These are phyloP conservation scores for Boletus vermiculosoides DNA, from an alignment of 768 basidiomycete genomes.

Conservation along the genomic window DNA sequence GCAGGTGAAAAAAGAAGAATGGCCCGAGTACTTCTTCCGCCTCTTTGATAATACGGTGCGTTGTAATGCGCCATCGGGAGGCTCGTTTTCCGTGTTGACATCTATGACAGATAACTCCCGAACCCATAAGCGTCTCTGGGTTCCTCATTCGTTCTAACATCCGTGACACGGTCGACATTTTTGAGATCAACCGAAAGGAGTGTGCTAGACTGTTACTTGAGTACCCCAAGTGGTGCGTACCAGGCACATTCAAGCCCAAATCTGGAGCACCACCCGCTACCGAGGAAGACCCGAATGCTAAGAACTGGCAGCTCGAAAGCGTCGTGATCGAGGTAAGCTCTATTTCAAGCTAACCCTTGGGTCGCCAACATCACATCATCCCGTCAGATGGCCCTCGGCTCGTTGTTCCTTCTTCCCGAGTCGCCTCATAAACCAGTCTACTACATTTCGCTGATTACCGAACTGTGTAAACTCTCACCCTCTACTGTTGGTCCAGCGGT, in stretches of 20 bases:
- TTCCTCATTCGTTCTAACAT: slow-evolving; percentile 76
- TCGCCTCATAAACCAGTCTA: slow-evolving; percentile 78
- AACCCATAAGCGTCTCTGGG: slow-evolving; percentile 69
- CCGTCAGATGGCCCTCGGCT: slow-evolving; percentile 67
- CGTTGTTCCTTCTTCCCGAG: slow-evolving; percentile 74
- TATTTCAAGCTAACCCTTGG: background rate
- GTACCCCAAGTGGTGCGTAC: slow-evolving; percentile 78
- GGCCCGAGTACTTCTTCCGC: slow-evolving; percentile 69
- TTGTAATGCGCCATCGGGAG: background rate
- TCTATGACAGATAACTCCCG: slow-evolving; percentile 64
- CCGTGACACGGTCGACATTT: slow-evolving; percentile 80
- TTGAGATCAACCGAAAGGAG: slow-evolving; percentile 95
- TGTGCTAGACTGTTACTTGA: slow-evolving; percentile 84
- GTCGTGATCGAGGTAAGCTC: slow-evolving; percentile 74
- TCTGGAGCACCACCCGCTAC: slow-evolving; percentile 52
- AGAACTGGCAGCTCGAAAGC: slow-evolving; percentile 87
- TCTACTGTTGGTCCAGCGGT: slow-evolving; percentile 93
- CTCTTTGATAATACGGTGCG: slow-evolving; percentile 62
- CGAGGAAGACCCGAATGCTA: slow-evolving; percentile 53
- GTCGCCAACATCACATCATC: background rate
- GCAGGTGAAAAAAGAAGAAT: slow-evolving; percentile 76
- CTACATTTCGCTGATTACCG: slow-evolving; percentile 84
- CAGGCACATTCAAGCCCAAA: slow-evolving; percentile 82
- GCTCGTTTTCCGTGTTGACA: background rate
- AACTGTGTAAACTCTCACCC: slow-evolving; percentile 93